These are phyloP conservation scores for Backusella australiensis DNA, from an alignment of 192 early-diverging fungal species.

Conservation along the genomic window DNA sequence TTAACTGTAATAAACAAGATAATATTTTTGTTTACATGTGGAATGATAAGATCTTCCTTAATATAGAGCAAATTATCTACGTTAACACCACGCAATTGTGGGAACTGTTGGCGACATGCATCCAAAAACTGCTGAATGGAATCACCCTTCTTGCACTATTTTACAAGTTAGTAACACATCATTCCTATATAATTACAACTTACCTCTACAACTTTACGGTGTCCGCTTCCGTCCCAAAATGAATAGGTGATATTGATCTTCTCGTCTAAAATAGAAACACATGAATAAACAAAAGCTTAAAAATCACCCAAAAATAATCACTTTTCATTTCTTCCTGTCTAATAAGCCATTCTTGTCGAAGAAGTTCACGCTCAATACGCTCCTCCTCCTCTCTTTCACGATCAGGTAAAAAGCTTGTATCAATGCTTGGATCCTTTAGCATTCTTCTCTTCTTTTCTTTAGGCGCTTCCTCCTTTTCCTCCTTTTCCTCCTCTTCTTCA, in stretches of 20 bases:
- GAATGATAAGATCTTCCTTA: constrained; percentile 96
- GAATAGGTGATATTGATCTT: constrained; percentile 84
- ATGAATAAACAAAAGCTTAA: not conserved
- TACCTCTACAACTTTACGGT: constrained; percentile 76
- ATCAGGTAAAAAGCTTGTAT: constrained; percentile 93
- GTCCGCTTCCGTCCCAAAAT: constrained; percentile 97
- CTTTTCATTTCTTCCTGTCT: constrained; percentile 84
- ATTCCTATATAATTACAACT: not conserved
- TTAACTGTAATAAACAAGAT: no score
- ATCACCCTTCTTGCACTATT: constrained; percentile 77
- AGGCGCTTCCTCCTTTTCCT: constrained; percentile 22
- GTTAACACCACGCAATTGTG: constrained; percentile 75
- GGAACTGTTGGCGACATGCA: constrained; percentile 76
- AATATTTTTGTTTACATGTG: constrained; percentile 60
- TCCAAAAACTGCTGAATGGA: constrained; percentile 87
- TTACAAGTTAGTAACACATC: no score
- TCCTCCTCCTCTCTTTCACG: constrained; percentile 83
- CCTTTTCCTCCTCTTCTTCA: constrained; percentile 51
- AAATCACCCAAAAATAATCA: constrained; percentile 14
- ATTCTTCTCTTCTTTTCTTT: constrained; percentile 45
- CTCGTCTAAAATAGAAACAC: constrained; percentile 48
- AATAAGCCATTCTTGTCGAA: constrained; percentile 79
- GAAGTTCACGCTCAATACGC: constrained; percentile 62
- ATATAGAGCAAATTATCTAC: constrained; percentile 89
- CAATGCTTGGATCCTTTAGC: constrained; percentile 85